Conservation (phyloP, 192 early-diverging fungal genomes). For the Fimicolochytrium jonesii region DNA sequence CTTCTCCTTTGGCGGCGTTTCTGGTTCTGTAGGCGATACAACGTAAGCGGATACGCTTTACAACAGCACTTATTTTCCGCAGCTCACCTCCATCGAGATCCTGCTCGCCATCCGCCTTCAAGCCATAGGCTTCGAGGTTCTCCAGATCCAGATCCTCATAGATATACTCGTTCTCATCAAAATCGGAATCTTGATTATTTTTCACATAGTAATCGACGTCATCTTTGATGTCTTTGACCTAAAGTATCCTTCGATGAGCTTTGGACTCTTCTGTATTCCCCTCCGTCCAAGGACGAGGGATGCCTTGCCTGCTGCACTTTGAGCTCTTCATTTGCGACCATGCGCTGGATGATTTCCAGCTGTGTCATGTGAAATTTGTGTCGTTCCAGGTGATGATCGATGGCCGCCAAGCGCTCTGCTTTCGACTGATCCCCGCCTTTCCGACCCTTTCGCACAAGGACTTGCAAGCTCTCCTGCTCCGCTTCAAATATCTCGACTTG, state of each 20-base stretch:
- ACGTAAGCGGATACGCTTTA: too few relatives aligned
- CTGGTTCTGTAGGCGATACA: constrained; percentile 14
- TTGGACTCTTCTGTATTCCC: too few relatives aligned
- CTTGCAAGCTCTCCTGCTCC: constrained; percentile 72
- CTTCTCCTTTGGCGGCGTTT: constrained; percentile 29
- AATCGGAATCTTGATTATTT: constrained; percentile 84
- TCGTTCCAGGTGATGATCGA: constrained; percentile 78
- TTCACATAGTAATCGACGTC: constrained; percentile 93
- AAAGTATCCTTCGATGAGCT: not conserved
- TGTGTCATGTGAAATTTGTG: constrained; percentile 89
- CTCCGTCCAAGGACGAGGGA: too few relatives aligned
- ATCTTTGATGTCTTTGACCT: constrained; percentile 79
- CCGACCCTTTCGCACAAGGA: constrained; percentile 64
- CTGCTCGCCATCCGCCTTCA: constrained; percentile 67
- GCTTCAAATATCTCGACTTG: constrained; percentile 95
- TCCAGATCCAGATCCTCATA: constrained; percentile 92
- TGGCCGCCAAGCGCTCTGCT: constrained; percentile 60
- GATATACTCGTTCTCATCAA: constrained; percentile 88
- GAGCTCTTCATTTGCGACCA: constrained; percentile 90
- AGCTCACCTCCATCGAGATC: too few relatives aligned
- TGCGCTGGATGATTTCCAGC: constrained; percentile 87
- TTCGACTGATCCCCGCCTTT: constrained; percentile 73
- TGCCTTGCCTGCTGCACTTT: constrained; percentile 71
- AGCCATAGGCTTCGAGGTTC: constrained; percentile 83
- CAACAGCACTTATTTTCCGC: too few relatives aligned